Conservation (phyloP, 768 basidiomycete species). For the Grammothele lineata region DNA sequence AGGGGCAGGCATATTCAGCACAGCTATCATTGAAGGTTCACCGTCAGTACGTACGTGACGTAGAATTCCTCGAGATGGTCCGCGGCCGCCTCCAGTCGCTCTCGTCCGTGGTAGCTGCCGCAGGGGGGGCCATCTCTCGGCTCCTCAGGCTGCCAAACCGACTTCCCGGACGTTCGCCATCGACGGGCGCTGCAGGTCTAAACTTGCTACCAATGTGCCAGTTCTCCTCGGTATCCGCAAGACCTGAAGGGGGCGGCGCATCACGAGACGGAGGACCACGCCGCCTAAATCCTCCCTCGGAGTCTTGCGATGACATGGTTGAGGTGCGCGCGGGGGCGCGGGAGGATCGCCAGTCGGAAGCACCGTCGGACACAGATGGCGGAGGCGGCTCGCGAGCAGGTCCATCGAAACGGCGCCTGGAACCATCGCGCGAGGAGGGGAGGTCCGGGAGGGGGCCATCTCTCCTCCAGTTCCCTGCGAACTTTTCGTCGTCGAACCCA, state of each 20-base stretch:
- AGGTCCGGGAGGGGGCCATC: constrained; percentile 79
- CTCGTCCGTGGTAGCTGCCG: constrained; percentile 42
- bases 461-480: constrained; percentile 81
- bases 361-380: constrained; percentile 55
- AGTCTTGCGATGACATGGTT: constrained; percentile 17
- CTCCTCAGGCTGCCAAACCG: constrained; percentile 44
- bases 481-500: constrained; percentile 73
- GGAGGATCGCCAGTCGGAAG: constrained; percentile 70
- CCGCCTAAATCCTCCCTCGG: constrained; percentile 55
- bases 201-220: constrained; percentile 79
- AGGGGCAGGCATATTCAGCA: constrained; percentile 5
- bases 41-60: constrained; percentile 52
- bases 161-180: constrained; percentile 33
- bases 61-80: constrained; percentile 41
- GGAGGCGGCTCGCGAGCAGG: constrained; percentile 38
- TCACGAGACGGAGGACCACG: constrained; percentile 51
- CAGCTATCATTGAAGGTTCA: not conserved
- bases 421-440: constrained; percentile 55
- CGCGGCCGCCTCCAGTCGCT: constrained; percentile 66
- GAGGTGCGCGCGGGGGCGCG: constrained; percentile 30
- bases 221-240: constrained; percentile 73
- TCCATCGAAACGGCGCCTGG: constrained; percentile 62
- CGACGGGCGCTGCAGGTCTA: constrained; percentile 44
- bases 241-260: constrained; percentile 32
- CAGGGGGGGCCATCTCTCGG: constrained; percentile 51